Base-by-base conservation (phyloP, 2,329 filamentous ascomycete genomes). In the Cytospora piceicola region DNA sequence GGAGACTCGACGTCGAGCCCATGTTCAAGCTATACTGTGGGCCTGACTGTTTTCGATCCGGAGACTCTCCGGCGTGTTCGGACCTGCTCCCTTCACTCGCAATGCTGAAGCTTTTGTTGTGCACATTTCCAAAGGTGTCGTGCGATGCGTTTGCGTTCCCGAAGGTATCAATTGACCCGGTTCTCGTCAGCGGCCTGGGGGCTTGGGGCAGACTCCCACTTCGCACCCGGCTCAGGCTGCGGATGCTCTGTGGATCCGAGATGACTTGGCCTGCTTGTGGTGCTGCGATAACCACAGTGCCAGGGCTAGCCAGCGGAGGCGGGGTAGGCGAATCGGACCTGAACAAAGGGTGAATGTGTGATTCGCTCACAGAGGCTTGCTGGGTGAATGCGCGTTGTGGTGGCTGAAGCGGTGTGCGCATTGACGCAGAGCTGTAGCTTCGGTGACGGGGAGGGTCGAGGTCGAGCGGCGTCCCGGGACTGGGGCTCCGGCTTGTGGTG, bases 341-440 rank as follows among this genome's bases (percentile, higher is more conserved):
- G 79, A 94, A 93, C 3, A 94, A 82, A 11, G 91, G 91, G 74
- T 94, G 91, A 55, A 93, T 93, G 72, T 93, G 87, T 4, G 87
- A 82, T 74, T 93, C 89, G 71, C 82, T 82, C 58, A 73, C 79
- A 3, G 71, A 77, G 3, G 70, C 63, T 32, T 78, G 74, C 59
- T 76, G 76, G 20, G 75, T 79, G 69, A 78, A 72, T 55, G 67
- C 73, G 1, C 68, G 65, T 27, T 70, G 69, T 9, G 73, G 72
- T 20, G 72, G 68, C 67, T 79, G 75, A 11, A 63, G 63, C 24
- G 75, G 75, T 9, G 58, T 62, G 36, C 72, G 73, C 14, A 76
- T 67, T 14, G 74, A 70, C 12, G 76, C 71, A 6, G 84, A 81
- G 70, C 83, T 86, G 72, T 80, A 83, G 72, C 27, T 58, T 24